Evolutionary conservation across 148 eudicot genomes (phyloP).

Genomic region (Cornus kousa): DNA sequence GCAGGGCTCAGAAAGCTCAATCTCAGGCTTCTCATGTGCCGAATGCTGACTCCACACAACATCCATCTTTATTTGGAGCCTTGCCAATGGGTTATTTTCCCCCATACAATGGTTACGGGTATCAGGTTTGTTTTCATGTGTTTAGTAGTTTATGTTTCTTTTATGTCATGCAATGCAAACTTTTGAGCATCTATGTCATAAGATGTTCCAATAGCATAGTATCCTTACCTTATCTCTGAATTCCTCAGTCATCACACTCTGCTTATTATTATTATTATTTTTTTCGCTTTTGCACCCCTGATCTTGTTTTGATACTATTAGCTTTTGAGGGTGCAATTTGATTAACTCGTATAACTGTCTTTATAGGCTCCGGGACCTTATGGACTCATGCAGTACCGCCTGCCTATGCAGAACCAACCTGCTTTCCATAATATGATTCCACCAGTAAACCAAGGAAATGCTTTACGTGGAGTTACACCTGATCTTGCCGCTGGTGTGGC

Average conservation of each 20-base stretch:
- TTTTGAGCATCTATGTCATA: not conserved
- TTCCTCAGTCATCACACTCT: not conserved
- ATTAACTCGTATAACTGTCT: conserved; percentile 16
- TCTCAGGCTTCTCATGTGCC: conserved; percentile 47
- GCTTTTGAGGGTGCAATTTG: conserved; percentile 12
- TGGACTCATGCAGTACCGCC: conserved; percentile 80
- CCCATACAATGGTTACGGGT: conserved; percentile 81
- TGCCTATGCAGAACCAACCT: conserved; percentile 73
- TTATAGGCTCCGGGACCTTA: conserved; percentile 79
- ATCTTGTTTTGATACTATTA: conserved; percentile 2
- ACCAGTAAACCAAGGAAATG: conserved; percentile 62
- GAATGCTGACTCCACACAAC: conserved; percentile 42
- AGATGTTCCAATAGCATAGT: not conserved
- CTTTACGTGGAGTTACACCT: conserved; percentile 57
- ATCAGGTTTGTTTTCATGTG: conserved; percentile 63
- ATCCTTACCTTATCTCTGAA: not conserved
- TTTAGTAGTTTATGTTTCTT: not conserved
- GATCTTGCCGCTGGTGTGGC: conserved; percentile 56
- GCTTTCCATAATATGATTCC: conserved; percentile 52
- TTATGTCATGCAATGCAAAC: not conserved
- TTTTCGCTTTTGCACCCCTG: not conserved
- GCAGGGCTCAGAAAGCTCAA: conserved; percentile 76
- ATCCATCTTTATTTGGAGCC: conserved; percentile 68
- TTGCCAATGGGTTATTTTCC: conserved; percentile 82
- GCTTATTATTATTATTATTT: not conserved